Percentiles rank a stretch among this genome's conserved stretches.
Evolutionary conservation across 306 rosid genomes (phyloP).

Genomic region (Vicia faba): DNA sequence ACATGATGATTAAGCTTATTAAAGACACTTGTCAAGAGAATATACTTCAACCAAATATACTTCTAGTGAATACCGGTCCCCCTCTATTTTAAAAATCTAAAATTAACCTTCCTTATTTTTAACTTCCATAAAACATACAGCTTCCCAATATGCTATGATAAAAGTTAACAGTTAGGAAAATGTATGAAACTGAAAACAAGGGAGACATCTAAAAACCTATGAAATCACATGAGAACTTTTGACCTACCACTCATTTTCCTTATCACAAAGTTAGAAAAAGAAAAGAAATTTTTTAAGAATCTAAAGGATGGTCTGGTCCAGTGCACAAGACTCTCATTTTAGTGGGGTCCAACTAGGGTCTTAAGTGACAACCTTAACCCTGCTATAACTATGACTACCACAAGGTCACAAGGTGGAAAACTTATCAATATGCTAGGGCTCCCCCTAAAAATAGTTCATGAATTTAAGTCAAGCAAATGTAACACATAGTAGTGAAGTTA

Average conservation of each 20-base stretch:
- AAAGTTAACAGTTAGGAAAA: slow-evolving; percentile 13
- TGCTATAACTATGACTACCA: slow-evolving; percentile 2
- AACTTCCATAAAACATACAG: slow-evolving; percentile 1
- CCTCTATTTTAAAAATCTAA: slow-evolving; percentile 23
- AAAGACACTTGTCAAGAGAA: background rate
- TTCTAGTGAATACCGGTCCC: background rate
- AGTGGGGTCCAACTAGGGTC: slow-evolving; percentile 2
- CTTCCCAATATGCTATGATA: slow-evolving; percentile 9
- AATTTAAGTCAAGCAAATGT: slow-evolving; percentile 27
- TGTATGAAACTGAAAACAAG: slow-evolving; percentile 15
- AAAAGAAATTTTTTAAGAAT: slow-evolving; percentile 17
- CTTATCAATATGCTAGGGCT: slow-evolving; percentile 10
- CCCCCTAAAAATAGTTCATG: background rate
- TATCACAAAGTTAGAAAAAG: background rate
- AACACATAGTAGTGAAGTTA: slow-evolving; percentile 26
- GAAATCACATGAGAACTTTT: slow-evolving; percentile 7
- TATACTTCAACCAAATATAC: slow-evolving; percentile 17
- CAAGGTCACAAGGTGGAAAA: slow-evolving; percentile 25
- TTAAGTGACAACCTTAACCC: slow-evolving; percentile 18
- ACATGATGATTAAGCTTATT: slow-evolving; percentile 19
- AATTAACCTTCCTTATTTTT: slow-evolving; percentile 8
- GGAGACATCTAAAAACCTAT: slow-evolving; percentile 6
- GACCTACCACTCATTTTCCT: background rate
- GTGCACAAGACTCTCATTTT: slow-evolving; percentile 12
- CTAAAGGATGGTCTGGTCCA: slow-evolving; percentile 6